Evolutionary conservation across 768 basidiomycete species (phyloP).

Genomic region (Lactarius sanguifluus): DNA sequence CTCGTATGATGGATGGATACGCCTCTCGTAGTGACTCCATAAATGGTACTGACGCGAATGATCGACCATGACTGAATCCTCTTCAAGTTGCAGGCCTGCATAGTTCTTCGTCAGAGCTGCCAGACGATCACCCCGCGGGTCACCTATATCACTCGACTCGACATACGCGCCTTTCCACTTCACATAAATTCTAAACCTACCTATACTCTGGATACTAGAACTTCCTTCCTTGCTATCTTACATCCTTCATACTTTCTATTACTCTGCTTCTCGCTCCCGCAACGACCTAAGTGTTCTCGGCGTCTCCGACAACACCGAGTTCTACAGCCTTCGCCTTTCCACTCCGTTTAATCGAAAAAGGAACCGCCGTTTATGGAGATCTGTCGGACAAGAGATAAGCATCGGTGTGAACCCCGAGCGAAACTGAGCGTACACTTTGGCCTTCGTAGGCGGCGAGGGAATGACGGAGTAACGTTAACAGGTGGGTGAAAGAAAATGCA

Average conservation of each 20-base stretch:
- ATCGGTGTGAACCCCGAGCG: neutral
- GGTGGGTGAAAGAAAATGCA: neutral
- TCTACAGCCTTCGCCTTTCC: neutral
- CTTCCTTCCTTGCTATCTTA: no score
- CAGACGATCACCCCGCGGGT: no score
- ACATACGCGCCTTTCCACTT: no score
- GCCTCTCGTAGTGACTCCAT: no score
- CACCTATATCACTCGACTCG: no score
- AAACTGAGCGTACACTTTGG: conserved; percentile 18
- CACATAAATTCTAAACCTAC: no score
- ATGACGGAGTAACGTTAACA: neutral
- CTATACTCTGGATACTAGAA: no score
- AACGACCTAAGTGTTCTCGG: no score
- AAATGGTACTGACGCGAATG: neutral
- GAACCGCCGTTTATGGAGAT: conserved; percentile 18
- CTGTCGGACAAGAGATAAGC: neutral
- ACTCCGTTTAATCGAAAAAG: conserved; percentile 10
- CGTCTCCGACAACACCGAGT: no score
- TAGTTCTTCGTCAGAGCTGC: neutral
- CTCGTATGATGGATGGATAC: no score
- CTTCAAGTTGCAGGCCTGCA: neutral
- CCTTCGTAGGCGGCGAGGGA: conserved; percentile 1
- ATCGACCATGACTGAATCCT: neutral
- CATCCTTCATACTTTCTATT: no score
- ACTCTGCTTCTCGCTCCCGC: no score